phyloP scores from a whole-genome alignment of 2,329 filamentous ascomycete genomes.

The Leptographium lundbergii region DNA sequence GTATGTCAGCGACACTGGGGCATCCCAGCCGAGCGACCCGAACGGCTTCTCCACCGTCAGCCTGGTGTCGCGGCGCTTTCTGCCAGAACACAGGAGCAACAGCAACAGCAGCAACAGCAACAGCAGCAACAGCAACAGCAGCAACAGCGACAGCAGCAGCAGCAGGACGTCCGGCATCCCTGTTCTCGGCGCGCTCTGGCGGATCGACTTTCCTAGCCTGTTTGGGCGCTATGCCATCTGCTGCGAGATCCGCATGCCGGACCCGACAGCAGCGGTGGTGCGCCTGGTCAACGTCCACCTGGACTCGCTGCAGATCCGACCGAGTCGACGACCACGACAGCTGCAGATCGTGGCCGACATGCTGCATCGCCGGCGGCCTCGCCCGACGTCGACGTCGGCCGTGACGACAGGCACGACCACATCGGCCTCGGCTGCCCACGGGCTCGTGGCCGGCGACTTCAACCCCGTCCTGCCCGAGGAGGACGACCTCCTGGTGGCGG shows the following conservation, averaged over 20 bases:
- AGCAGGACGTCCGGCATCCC: not conserved
- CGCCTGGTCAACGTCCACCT: conserved; percentile 27
- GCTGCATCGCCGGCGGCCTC: conserved; percentile 9
- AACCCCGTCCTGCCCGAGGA: conserved; percentile 22
- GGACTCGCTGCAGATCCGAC: conserved; percentile 19
- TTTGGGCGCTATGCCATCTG: conserved; percentile 23
- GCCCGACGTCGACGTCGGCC: not conserved
- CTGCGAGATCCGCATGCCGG: conserved; percentile 17
- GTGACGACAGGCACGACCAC: conserved; percentile 3
- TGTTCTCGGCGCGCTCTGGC: conserved; percentile 19
- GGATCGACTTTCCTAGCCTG: conserved; percentile 18
- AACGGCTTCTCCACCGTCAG: conserved; percentile 16
- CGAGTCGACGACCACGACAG: conserved; percentile 19
- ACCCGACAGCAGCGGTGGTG: conserved; percentile 5
- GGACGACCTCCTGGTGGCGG: conserved; percentile 18
- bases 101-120: not conserved
- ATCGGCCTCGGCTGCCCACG: conserved; percentile 17
- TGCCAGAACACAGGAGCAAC: not conserved
- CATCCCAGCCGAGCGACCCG: conserved; percentile 8
- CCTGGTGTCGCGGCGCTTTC: conserved; percentile 18
- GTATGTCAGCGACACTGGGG: conserved; percentile 19
- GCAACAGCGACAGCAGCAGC: not conserved
- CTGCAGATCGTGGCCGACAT: conserved; percentile 16
- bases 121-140: not conserved
- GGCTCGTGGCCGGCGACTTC: conserved; percentile 27